Evolutionary conservation across 305 asterid genomes (phyloP), one percentile per base, ranked within the genome.

Genomic region (Solanum chacoense): DNA sequence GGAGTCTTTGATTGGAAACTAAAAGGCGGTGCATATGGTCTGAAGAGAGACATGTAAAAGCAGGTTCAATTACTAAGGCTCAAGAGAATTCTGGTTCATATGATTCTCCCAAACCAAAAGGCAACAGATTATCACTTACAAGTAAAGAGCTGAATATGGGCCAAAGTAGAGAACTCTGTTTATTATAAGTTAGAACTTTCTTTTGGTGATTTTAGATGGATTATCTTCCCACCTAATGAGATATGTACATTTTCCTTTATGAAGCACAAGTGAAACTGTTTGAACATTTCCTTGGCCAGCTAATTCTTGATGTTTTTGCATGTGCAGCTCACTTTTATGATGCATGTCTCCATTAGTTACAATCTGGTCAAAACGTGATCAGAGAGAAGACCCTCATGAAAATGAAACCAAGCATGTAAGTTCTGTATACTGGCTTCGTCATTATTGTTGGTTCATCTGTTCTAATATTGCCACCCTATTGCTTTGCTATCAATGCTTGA

Each of bases 291-390:
- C 72, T 45, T 28, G 6, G 20, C 24, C 12, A 5, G 1, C 8
- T 80, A 14, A 80, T 40, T 20, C 28, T 42, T 18, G 28, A 83
- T 29, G 40, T 5, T 18, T 81, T 31, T 83, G 86, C 22, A 31
- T 74, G 84, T 92, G 85, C 96, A 97, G 99, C 95, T 97, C 91
- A 94, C 93, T 89, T 95, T 97, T 90, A 73, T 85, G 77, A 95
- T 91, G 87, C 96, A 94, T 87, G 91, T 90, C 87, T 94, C 98
- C 37, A 88, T 88, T 88, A 50, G 91, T 88, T 92, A 92, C 91
- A 89, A 28, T 81, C 40, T 81, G 86, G 86, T 45, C 73, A 93
- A 87, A 90, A 88, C 89, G 24, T 87, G 89, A 74, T 87, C 94
- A 84, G 88, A 88, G 74, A 88, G 91, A 90, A 85, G 91, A 84